These are phyloP conservation scores for Xylariaceae sp. DNA, from an alignment of 2,329 filamentous ascomycete species.

Conservation along the genomic window DNA sequence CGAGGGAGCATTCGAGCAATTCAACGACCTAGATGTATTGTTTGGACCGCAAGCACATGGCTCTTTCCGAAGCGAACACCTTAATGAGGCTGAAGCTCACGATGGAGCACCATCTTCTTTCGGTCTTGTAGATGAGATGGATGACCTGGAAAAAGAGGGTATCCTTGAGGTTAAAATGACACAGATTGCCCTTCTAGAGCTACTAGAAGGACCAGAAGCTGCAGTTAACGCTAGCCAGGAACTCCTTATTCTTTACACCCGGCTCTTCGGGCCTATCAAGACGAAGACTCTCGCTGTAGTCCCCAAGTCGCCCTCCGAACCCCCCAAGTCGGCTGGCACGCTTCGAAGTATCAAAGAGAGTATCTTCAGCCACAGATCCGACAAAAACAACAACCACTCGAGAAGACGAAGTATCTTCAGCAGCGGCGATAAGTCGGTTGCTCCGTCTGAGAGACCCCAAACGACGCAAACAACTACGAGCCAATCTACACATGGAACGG, in stretches of 20 bases:
- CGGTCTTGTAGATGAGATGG: constrained; percentile 72
- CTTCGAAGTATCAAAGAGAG: constrained; percentile 65
- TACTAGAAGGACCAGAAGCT: constrained; percentile 74
- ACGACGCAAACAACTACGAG: constrained; percentile 42
- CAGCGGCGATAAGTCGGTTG: constrained; percentile 29
- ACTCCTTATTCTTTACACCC: constrained; percentile 72
- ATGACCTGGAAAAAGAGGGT: constrained; percentile 74
- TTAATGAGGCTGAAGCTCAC: constrained; percentile 49
- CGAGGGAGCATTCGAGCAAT: constrained; percentile 87
- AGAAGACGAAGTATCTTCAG: constrained; percentile 36
- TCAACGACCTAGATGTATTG: constrained; percentile 64
- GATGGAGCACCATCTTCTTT: constrained; percentile 32
- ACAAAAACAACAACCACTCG: constrained; percentile 33
- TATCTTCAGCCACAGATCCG: constrained; percentile 64
- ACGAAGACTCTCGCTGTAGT: constrained; percentile 35
- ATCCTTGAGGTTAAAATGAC: constrained; percentile 97
- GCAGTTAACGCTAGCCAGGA: constrained; percentile 88
- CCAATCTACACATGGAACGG: constrained; percentile 55
- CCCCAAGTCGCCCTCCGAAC: constrained; percentile 40
- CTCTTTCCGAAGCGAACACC: constrained; percentile 59
- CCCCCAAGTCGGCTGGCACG: constrained; percentile 68
- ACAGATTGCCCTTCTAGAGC: constrained; percentile 76
- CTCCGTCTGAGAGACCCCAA: constrained; percentile 34
- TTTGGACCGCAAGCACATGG: constrained; percentile 55
- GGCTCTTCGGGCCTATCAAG: constrained; percentile 63